phyloP scores from a whole-genome alignment of 2,329 filamentous ascomycete genomes.

The Fusarium dimerum region DNA sequence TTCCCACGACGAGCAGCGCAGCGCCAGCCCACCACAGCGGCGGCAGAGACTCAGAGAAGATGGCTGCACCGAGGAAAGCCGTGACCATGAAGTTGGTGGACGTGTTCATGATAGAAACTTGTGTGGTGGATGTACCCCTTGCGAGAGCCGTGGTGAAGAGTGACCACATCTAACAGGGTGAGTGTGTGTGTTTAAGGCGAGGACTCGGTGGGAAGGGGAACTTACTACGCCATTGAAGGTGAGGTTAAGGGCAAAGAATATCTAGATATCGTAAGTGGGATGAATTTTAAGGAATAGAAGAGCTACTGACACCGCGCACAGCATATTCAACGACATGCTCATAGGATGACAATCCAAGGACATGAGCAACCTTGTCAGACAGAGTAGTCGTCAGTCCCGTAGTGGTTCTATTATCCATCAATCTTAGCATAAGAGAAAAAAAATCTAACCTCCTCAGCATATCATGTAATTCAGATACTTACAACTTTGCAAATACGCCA shows the following conservation, averaged over 20 bases:
- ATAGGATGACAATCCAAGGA: conserved; percentile 44
- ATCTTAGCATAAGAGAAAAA: not conserved
- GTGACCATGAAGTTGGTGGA: conserved; percentile 81
- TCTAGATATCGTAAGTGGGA: conserved; percentile 40
- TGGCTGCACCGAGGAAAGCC: conserved; percentile 66
- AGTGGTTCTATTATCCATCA: conserved; percentile 47
- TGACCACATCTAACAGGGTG: conserved; percentile 68
- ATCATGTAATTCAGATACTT: conserved; percentile 32
- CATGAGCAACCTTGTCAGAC: conserved; percentile 44
- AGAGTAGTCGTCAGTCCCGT: conserved; percentile 55
- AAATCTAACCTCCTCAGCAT: no score
- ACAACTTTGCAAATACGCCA: conserved; percentile 83
- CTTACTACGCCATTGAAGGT: conserved; percentile 70
- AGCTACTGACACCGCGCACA: conserved; percentile 49
- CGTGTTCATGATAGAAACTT: conserved; percentile 81
- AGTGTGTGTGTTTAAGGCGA: not conserved
- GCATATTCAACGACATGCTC: conserved; percentile 48
- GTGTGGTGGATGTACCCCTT: conserved; percentile 71
- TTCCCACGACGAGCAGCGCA: conserved; percentile 70
- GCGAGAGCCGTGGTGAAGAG: conserved; percentile 80
- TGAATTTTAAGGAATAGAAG: not conserved
- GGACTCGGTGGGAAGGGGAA: conserved; percentile 11
- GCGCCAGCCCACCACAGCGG: conserved; percentile 78
- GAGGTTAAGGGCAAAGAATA: conserved; percentile 75
- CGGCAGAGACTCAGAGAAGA: conserved; percentile 73